Percentiles rank a stretch among this genome's conserved stretches.
Evolutionary conservation across 805 yeast genomes (phyloP).

Genomic region (Starmerella floris): DNA sequence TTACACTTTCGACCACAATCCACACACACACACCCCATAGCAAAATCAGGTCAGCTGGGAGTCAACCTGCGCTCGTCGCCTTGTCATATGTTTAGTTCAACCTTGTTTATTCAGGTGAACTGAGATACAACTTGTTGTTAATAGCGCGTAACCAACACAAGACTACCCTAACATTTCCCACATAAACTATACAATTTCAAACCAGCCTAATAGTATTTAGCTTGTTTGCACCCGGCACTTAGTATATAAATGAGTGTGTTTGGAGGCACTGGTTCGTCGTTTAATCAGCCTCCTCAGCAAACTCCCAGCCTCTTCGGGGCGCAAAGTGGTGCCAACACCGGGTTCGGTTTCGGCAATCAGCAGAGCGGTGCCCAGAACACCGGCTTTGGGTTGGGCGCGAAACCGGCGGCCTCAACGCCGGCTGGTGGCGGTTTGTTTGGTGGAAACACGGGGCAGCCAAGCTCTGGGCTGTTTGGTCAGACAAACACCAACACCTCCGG

Average conservation of each 20-base stretch:
- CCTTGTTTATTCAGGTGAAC: too few relatives aligned
- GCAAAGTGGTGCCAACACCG: background rate
- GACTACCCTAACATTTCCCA: too few relatives aligned
- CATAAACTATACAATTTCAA: too few relatives aligned
- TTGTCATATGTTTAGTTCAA: too few relatives aligned
- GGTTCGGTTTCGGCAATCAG: background rate
- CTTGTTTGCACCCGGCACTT: too few relatives aligned
- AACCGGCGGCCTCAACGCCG: background rate
- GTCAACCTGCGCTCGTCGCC: too few relatives aligned
- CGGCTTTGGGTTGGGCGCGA: slow-evolving; percentile 2
- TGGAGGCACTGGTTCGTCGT: background rate
- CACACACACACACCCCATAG: too few relatives aligned
- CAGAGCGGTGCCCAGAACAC: background rate
- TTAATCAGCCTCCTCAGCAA: background rate
- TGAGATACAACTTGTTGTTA: too few relatives aligned
- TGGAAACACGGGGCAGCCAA: background rate
- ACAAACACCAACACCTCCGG: background rate
- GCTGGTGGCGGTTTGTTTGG: slow-evolving; percentile 9
- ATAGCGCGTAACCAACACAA: too few relatives aligned
- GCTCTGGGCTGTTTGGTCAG: slow-evolving; percentile 4
- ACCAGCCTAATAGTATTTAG: too few relatives aligned
- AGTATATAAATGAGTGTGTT: background rate
- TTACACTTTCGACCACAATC: too few relatives aligned
- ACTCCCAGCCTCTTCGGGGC: background rate
- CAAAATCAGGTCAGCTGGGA: too few relatives aligned